phyloP scores from a whole-genome alignment of 2,329 filamentous ascomycete genomes.

The Paecilomyces formosus region DNA sequence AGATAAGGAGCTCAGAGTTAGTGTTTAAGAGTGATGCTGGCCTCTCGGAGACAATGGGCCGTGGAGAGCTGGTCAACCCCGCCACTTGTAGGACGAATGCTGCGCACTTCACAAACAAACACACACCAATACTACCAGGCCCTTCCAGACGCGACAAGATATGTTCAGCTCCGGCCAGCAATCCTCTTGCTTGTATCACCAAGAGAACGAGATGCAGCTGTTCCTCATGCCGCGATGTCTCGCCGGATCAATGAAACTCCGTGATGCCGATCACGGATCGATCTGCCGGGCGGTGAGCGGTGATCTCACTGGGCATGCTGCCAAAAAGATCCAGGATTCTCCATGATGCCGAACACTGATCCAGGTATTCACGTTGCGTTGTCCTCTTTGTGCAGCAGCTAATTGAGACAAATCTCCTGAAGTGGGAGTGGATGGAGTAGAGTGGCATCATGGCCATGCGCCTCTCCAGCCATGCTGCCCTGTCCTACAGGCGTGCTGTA shows the following conservation, averaged over 20 bases:
- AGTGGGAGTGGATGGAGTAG: constrained; percentile 20
- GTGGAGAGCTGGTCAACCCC: not conserved
- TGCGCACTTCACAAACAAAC: not conserved
- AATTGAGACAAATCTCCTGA: constrained; percentile 5
- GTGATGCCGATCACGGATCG: not conserved
- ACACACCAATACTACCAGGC: not conserved
- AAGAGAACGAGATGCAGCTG: not conserved
- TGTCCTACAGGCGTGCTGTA: constrained; percentile 15
- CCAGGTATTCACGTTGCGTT: not conserved
- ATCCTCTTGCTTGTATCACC: not conserved
- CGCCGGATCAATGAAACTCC: not conserved
- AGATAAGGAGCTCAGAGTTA: not conserved
- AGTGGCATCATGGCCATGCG: constrained; percentile 26
- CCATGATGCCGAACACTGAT: not conserved
- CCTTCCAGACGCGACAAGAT: not conserved
- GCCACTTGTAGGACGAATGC: not conserved
- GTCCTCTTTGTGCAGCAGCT: not conserved
- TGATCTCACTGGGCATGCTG: not conserved
- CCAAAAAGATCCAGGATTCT: not conserved
- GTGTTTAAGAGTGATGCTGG: not conserved
- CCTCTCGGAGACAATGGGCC: not conserved
- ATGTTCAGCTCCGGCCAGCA: not conserved
- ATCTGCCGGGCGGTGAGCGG: constrained; percentile 2
- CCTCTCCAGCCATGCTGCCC: constrained; percentile 18
- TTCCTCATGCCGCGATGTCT: not conserved